Evolutionary conservation across 768 basidiomycete genomes (phyloP), one percentile per base, ranked within the genome.

Genomic region (Boletus reticulatus): DNA sequence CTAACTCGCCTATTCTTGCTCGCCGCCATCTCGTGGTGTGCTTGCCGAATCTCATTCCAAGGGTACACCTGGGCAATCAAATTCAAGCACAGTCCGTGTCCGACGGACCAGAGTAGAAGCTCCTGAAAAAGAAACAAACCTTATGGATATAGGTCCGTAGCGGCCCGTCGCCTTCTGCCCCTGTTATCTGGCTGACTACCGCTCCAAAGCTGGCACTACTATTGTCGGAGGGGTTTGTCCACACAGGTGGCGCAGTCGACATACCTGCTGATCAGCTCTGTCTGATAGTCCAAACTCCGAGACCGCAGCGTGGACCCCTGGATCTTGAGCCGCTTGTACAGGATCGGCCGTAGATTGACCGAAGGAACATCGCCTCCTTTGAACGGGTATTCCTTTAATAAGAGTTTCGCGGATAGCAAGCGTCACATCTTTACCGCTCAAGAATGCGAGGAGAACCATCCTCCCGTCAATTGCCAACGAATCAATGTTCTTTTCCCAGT

Each of bases 231-330:
- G 17, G 49, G 19, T 17, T 29, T 22, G 19, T 14, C 11, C 49
- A 32, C 27, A 17, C 41, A 20, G 1, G 17, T 22, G 43, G 46
- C 19, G 20, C 43, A 42, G 22, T 48, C 6, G 17, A 64, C 76
- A 47, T 58, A 85, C 88, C 77, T 78, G 42, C 72, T 67, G 52
- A 91, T 80, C 48, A 96, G 76, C 20, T 88, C 80, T 4, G 81
- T 78, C 71, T 97, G 93, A 70, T 96, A 97, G 58, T 80, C 75
- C n/a, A 77, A 64, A 24, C 83, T 80, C 43, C 92, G 84, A 31
- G 87, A 83, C 22, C 94, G 84, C 31, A 97, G 75, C 2, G 93
- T 96, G 20, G 92, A 91, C 20, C 94, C 94, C 71, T 93, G 87
- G 48, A 98, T 87, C 24, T 86, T 84, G 48, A 97, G 82, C 17